Evolutionary conservation across 129 eudicot species (phyloP).

Genomic region (Silybum marianum): DNA sequence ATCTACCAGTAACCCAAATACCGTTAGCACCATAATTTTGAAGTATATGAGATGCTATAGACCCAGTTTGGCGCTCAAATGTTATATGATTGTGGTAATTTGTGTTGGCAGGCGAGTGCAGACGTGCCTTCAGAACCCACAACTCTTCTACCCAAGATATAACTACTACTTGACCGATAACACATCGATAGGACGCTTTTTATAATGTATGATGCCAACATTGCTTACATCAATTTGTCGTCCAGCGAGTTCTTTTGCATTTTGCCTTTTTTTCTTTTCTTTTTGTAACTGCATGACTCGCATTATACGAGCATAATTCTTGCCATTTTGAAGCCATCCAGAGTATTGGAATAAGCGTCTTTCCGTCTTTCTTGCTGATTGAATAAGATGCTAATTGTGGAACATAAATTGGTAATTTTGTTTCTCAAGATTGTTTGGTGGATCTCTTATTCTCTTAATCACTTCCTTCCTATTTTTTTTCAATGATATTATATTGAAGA

Average conservation of each 20-base stretch:
- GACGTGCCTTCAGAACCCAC: constrained; percentile 79
- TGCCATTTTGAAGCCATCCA: constrained; percentile 30
- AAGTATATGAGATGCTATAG: no score
- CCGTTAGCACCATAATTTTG: no score
- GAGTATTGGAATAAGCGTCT: constrained; percentile 11
- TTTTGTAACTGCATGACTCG: constrained; percentile 17
- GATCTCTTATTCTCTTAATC: constrained; percentile 20
- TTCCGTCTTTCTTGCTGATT: constrained; percentile 18
- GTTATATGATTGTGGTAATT: neutral
- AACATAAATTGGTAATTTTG: neutral
- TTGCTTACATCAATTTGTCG: constrained; percentile 1
- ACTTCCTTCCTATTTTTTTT: neutral
- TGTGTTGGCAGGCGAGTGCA: constrained; percentile 66
- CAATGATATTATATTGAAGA: constrained; percentile 10
- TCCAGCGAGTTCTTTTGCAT: constrained; percentile 16
- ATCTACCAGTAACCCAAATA: neutral
- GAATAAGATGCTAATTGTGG: constrained; percentile 23
- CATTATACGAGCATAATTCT: constrained; percentile 23
- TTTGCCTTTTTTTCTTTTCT: neutral
- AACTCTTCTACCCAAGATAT: constrained; percentile 74
- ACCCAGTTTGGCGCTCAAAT: neutral
- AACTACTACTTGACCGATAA: constrained; percentile 30
- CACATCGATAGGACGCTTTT: constrained; percentile 18
- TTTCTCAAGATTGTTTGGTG: neutral
- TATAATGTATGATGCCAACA: constrained; percentile 24